Evolutionary conservation across 2,329 filamentous ascomycete species (phyloP), one percentile per base, ranked within the genome.

Genomic region (Leptographium lundbergii): DNA sequence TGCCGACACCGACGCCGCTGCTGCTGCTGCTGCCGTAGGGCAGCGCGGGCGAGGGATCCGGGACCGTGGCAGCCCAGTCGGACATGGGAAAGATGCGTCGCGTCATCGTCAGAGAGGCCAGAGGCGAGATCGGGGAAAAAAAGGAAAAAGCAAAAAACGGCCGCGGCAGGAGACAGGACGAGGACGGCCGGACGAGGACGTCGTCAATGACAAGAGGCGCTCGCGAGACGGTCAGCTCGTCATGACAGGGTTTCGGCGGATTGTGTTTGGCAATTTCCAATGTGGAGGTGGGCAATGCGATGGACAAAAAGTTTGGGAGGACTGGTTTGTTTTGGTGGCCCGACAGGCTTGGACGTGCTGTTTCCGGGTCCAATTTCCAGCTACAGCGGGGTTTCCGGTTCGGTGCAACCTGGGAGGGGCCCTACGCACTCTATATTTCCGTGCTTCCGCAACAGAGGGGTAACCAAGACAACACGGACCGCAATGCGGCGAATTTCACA

Each of bases 21-120:
- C 42, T 19, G 7, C 6, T 45, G 51, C 51, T 19, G 24, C 13
- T 14, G 25, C 36, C 54, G n/a, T 32, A 24, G 25, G 36, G 36
- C 3, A 17, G 24, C 27, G 42, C 11, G 36, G 36, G 39, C 19
- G 42, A 13, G 24, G 36, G 39, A 65, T 79, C 75, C 63, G 75
- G 75, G 57, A 66, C 63, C 25, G 72, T 68, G 50, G 56, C 17
- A 10, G 73, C 70, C 74, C 73, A 75, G 62, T 76, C 74, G 62
- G 68, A 67, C 60, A 74, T 65, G 56, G 71, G 70, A 62, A 73
- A 70, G 61, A 74, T 70, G 64, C 72, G 69, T 62, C 66, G 69
- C 6, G 59, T 57, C 63, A 74, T 9, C 32, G 32, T 34, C 32
- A 42, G 7, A 24, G 7, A 24, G n/a, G 2, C 0, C 2, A 4